Evolutionary conservation across 257 asterid genomes (phyloP), one percentile per base, ranked within the genome.

Genomic region (Vinca minor): DNA sequence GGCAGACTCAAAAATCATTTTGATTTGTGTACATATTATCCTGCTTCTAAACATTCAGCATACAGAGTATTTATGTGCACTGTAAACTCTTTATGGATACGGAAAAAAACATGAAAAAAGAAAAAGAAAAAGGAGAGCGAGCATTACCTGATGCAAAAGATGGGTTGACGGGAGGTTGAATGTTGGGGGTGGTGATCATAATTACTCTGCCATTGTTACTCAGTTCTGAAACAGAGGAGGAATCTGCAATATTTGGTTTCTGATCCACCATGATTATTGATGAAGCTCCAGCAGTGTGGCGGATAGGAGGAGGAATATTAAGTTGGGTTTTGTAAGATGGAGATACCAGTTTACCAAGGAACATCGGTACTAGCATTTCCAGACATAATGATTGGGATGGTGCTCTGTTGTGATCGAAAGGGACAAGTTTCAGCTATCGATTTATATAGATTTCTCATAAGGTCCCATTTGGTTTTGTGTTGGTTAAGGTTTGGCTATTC

Each of bases 401-500:
- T 4, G 38, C 5, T 38, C 14, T 23, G 42, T 41, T 8, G 12
- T 8, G 73, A 49, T 1, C 67, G 52, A 32, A 34, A 10, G 0
- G 59, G 14, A 45, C 45, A 26, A 31, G 55, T 42, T 42, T 53
- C 49, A 8, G 60, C 38, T 6, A 67, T 38, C 10, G 65, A 45
- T 4, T 12, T 46, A 56, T 21, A 46, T 3, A 67, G 13, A n/a
- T 42, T 68, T 68, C 50, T 15, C 29, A 7, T 61, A 60, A 36
- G 31, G 45, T 20, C 73, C 35, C 7, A 14, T 20, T 12, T 5
- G 67, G 57, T 4, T 48, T 63, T 62, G 31, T 38, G 53, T 2
- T 17, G 0, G 46, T 9, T 29, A 0, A 9, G 0, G 46, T 9
- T 29, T 35, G 60, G 25, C 18, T 42, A 35, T 60, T 49, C 26